These are phyloP conservation scores for Przewalskia tangutica DNA, from an alignment of 257 asterid genomes.

Conservation along the genomic window DNA sequence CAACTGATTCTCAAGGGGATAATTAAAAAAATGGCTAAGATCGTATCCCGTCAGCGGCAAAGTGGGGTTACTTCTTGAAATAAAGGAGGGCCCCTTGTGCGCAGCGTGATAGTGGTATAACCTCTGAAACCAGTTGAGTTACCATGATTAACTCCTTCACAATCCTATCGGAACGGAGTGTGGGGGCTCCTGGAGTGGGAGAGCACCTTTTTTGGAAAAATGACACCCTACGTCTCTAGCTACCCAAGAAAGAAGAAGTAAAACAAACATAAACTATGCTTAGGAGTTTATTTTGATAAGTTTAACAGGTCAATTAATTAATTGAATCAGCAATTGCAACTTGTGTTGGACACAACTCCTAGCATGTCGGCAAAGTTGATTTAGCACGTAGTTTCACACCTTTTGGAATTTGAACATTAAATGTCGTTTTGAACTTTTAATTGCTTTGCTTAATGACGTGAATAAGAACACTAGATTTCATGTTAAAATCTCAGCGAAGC, in stretches of 20 bases:
- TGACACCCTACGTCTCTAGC: neutral
- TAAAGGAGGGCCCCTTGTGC: too few species aligned
- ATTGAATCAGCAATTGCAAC: neutral
- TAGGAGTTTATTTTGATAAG: neutral
- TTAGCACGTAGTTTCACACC: neutral
- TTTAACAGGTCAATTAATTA: neutral
- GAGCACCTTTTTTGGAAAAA: too few species aligned
- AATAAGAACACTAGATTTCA: neutral
- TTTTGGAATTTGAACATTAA: neutral
- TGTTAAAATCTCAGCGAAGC: neutral
- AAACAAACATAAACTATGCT: neutral
- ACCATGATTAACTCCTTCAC: too few species aligned
- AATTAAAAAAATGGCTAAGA: too few species aligned
- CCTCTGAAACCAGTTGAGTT: too few species aligned
- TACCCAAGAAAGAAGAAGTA: neutral
- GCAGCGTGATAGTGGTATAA: too few species aligned
- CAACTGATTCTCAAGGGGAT: too few species aligned
- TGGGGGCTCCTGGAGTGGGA: too few species aligned
- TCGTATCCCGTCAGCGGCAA: too few species aligned
- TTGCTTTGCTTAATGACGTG: neutral
- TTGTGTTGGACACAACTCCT: neutral
- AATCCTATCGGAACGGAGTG: too few species aligned
- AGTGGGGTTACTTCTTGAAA: too few species aligned
- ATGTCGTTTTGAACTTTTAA: neutral
- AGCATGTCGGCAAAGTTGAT: neutral